phyloP scores from a whole-genome alignment of 2,329 filamentous ascomycete genomes.

The Colletotrichum musicola region DNA sequence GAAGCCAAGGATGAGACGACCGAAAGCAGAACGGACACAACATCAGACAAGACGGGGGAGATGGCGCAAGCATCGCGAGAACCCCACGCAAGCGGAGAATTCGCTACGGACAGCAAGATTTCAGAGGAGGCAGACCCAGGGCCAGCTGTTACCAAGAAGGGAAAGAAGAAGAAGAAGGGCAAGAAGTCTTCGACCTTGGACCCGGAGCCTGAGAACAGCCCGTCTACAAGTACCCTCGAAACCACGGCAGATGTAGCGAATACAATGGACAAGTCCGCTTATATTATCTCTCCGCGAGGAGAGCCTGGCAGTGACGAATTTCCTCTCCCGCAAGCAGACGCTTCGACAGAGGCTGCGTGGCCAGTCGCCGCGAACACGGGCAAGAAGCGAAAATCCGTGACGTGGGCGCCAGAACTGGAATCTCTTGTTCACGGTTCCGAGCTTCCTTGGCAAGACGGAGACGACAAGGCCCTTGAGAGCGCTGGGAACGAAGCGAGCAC shows the following conservation, averaged over 20 bases:
- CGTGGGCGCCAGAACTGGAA: constrained; percentile 32
- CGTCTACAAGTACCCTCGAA: constrained; percentile 36
- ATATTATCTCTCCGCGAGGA: constrained; percentile 35
- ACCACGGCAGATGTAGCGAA: constrained; percentile 38
- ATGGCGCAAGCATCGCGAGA: constrained; percentile 31
- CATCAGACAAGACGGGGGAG: constrained; percentile 32
- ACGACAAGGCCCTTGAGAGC: not conserved
- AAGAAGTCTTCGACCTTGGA: constrained; percentile 38
- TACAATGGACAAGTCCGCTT: constrained; percentile 40
- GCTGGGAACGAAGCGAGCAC: not conserved
- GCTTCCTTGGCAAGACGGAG: not conserved
- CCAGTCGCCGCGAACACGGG: constrained; percentile 22
- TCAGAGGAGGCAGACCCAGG: constrained; percentile 36
- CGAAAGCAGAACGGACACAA: constrained; percentile 17
- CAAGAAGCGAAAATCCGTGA: constrained; percentile 36
- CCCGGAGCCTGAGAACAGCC: constrained; percentile 36
- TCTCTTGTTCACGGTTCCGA: constrained; percentile 10
- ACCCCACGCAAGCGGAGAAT: constrained; percentile 28
- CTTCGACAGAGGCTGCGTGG: constrained; percentile 25
- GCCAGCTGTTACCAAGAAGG: constrained; percentile 48
- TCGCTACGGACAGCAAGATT: constrained; percentile 34
- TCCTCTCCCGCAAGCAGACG: constrained; percentile 26
- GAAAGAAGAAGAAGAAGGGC: constrained; percentile 56
- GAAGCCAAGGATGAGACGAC: constrained; percentile 25
- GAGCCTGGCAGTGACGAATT: constrained; percentile 36